These are phyloP conservation scores for Spathaspora girioi DNA, from an alignment of 805 yeast genomes.

Conservation along the genomic window DNA sequence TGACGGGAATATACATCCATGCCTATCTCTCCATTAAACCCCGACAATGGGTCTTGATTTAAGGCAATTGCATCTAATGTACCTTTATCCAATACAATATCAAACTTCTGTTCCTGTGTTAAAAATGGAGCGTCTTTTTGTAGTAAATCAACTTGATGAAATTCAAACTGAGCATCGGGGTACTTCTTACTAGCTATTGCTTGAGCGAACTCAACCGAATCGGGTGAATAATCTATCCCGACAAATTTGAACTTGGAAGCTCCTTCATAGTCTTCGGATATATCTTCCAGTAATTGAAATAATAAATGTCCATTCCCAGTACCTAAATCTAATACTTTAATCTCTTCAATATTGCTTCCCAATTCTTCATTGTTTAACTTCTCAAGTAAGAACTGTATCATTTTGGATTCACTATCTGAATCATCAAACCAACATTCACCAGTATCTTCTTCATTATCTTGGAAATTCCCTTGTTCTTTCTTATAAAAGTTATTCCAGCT, in stretches of 20 bases:
- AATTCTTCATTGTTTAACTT: constrained; percentile 33
- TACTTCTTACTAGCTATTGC: constrained; percentile 45
- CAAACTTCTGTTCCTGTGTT: constrained; percentile 46
- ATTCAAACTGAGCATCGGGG: constrained; percentile 41
- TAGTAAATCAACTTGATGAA: constrained; percentile 70
- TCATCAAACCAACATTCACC: constrained; percentile 98
- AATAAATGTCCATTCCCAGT: constrained; percentile 95
- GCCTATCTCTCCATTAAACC: constrained; percentile 44
- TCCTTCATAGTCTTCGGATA: constrained; percentile 44
- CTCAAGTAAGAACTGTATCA: constrained; percentile 67
- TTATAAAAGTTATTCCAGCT: constrained; percentile 88
- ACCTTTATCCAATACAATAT: constrained; percentile 87
- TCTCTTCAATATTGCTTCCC: constrained; percentile 16
- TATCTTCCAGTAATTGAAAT: constrained; percentile 64
- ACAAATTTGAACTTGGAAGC: constrained; percentile 14
- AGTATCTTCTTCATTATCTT: constrained; percentile 72
- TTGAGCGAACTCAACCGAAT: constrained; percentile 73
- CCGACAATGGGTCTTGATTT: constrained; percentile 48
- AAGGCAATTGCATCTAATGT: constrained; percentile 96
- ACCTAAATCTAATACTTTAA: constrained; percentile 74
- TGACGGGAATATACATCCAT: constrained; percentile 60
- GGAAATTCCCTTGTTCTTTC: constrained; percentile 67
- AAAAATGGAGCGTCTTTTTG: constrained; percentile 32
- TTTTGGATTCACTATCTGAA: constrained; percentile 83
- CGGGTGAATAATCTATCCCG: constrained; percentile 86